Evolutionary conservation across 148 eudicot genomes (phyloP).

Genomic region (Linanthus parryae): DNA sequence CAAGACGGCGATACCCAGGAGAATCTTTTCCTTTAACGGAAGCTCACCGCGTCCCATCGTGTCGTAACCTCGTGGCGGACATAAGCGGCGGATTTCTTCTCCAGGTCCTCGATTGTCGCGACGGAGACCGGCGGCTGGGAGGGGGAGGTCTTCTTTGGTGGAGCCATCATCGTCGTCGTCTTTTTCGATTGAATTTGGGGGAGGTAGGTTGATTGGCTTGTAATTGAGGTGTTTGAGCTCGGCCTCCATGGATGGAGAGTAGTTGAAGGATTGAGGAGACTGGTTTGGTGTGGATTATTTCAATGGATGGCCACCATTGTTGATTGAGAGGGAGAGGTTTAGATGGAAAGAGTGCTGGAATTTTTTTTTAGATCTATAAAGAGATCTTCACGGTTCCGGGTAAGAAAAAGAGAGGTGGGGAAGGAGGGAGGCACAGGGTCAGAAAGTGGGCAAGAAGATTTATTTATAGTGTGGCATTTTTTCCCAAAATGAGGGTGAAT

Average conservation of each 20-base stretch:
- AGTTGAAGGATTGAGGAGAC: no score
- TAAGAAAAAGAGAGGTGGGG: no score
- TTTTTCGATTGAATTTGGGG: constrained; percentile 2
- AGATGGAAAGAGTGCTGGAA: no score
- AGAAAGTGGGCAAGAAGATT: no score
- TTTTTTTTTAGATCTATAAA: no score
- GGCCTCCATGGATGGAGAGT: constrained; percentile 60
- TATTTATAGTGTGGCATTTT: no score
- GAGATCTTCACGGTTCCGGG: no score
- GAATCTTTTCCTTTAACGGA: constrained; percentile 40
- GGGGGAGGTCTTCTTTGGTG: constrained; percentile 41
- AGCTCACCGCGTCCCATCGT: constrained; percentile 60
- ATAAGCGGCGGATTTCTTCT: constrained; percentile 64
- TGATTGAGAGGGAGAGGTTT: no score
- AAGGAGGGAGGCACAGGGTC: no score
- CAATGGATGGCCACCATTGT: no score
- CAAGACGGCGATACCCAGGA: constrained; percentile 33
- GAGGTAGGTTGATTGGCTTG: neutral
- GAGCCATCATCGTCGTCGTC: constrained; percentile 23
- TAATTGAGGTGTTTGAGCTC: constrained; percentile 37
- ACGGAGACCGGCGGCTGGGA: constrained; percentile 24
- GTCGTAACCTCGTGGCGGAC: constrained; percentile 63
- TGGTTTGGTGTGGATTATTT: no score
- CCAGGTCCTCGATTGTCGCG: constrained; percentile 42
- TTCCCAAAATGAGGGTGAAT: no score